Conservation (phyloP, 2,329 filamentous ascomycete species). For the Nemania sp. region DNA sequence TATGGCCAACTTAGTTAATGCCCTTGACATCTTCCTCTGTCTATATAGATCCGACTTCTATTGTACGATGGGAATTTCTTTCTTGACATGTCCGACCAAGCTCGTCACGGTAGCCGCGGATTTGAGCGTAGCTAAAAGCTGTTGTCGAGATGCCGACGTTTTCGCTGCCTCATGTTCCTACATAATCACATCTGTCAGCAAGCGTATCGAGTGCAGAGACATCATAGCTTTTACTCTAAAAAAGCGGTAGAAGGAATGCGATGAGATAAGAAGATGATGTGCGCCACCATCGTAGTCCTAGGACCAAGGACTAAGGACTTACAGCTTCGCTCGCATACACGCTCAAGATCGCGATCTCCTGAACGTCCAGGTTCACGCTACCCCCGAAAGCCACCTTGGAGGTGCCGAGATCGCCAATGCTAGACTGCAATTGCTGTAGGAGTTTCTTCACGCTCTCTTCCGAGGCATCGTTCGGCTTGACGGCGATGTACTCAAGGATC, state of each 20-base stretch:
- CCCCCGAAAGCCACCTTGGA: constrained; percentile 9
- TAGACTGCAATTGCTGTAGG: constrained; percentile 15
- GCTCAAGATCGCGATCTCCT: constrained; percentile 29
- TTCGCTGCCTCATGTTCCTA: constrained; percentile 27
- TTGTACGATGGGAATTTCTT: neutral
- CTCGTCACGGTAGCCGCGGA: constrained; percentile 14
- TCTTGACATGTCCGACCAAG: constrained; percentile 28
- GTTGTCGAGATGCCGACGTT: constrained; percentile 11
- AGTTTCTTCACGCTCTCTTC: constrained; percentile 10
- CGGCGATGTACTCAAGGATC: constrained; percentile 29
- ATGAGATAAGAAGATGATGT: neutral
- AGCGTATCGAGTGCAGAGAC: neutral
- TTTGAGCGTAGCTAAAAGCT: constrained; percentile 24
- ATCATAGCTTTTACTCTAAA: neutral
- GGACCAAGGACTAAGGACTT: constrained; percentile 7
- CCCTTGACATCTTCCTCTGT: neutral
- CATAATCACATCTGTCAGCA: constrained; percentile 3
- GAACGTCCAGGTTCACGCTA: constrained; percentile 17
- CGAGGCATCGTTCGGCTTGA: constrained; percentile 27
- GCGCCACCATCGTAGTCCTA: neutral
- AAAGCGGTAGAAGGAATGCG: neutral
- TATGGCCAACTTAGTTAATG: neutral
- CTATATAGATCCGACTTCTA: neutral
- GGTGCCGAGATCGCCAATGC: constrained; percentile 9
- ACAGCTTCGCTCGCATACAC: constrained; percentile 30